Base-by-base conservation (phyloP, 352 stramenopile genomes). In the Globisporangium splendens region DNA sequence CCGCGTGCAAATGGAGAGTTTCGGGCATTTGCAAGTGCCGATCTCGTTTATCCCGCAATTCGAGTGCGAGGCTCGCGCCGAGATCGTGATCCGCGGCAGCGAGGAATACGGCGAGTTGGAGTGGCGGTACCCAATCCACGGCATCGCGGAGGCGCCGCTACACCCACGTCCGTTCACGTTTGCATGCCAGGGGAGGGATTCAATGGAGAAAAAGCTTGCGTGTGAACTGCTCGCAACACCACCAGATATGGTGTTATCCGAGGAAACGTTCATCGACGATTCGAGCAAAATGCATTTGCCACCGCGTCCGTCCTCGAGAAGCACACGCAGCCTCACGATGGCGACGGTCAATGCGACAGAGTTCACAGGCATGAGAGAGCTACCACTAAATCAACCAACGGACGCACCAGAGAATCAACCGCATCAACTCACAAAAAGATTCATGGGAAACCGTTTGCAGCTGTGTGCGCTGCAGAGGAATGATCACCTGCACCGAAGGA, bases 31-130 rank as follows among this genome's bases (percentile, higher is more conserved):
- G 12, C 92, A 98, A 59, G 77, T 98, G 1, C 92, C 94, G 1
- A 93, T 98, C 39, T 91, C 75, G 7, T 98, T 98, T 61, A 53
- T 87, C 3, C 94, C 94, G 21, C 71, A 77, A 39, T 77, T 59
- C 42, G 85, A 93, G 13, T 86, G 75, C 21, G 81, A 91, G 57
- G 75, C 73, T 3, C 75, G 71, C n/a, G 80, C 79, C 0, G 72
- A 91, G 50, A 78, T 95, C 1, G 68, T 91, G 0, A 77, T 95
- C 13, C 72, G 73, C 22, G 83, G 85, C 10, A 68, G 71, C n/a
- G 77, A 86, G 8, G 71, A 83, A 10, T 90, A 88, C 35, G 54
- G 66, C 1, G 83, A 91, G 43, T 71, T 94, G 2, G 79, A 90
- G 46, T 94, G 85, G 85, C 51, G 70, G 48, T 95, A 93, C 50